phyloP scores from a whole-genome alignment of 495 filamentous ascomycete species.

The Elaphomyces granulatus region DNA sequence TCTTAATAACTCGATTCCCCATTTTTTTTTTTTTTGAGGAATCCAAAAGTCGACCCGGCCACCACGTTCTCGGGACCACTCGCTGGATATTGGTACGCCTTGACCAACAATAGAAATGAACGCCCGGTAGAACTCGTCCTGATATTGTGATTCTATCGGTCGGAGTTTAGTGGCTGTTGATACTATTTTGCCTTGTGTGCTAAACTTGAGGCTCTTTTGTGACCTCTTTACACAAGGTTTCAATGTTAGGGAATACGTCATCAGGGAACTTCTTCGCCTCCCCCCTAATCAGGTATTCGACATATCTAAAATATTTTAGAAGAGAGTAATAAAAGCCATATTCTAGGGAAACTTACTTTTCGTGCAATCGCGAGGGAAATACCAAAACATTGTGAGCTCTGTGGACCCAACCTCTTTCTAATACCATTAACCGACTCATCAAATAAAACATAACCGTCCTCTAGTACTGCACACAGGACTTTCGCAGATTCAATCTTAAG shows the following conservation, averaged over 20 bases:
- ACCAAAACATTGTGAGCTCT: slow-evolving; percentile 1
- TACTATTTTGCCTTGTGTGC: slow-evolving; percentile 1
- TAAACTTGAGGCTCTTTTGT: slow-evolving; percentile 1
- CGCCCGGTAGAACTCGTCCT: slow-evolving; percentile 12
- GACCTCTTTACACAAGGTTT: slow-evolving; percentile 1
- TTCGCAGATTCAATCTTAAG: slow-evolving; percentile 1
- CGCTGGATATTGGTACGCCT: slow-evolving; percentile 10
- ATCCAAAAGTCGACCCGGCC: slow-evolving; percentile 14
- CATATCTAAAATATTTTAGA: slow-evolving; percentile 5
- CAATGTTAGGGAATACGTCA: slow-evolving; percentile 2
- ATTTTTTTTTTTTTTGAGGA: slow-evolving; percentile 9
- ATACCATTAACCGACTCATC: not conserved
- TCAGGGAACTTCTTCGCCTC: not conserved
- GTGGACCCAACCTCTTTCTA: slow-evolving; percentile 2
- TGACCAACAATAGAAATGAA: slow-evolving; percentile 9
- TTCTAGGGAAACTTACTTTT: slow-evolving; percentile 6
- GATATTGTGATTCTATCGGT: slow-evolving; percentile 13
- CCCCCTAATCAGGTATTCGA: slow-evolving; percentile 1
- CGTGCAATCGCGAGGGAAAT: slow-evolving; percentile 6
- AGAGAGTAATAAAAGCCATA: slow-evolving; percentile 4
- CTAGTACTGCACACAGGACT: slow-evolving; percentile 2
- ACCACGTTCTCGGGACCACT: slow-evolving; percentile 10
- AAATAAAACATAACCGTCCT: slow-evolving; percentile 4
- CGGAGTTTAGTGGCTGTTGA: slow-evolving; percentile 6
- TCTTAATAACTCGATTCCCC: slow-evolving; percentile 11